phyloP scores from a whole-genome alignment of 2,329 filamentous ascomycete genomes.

The Sclerotinia spermophila region DNA sequence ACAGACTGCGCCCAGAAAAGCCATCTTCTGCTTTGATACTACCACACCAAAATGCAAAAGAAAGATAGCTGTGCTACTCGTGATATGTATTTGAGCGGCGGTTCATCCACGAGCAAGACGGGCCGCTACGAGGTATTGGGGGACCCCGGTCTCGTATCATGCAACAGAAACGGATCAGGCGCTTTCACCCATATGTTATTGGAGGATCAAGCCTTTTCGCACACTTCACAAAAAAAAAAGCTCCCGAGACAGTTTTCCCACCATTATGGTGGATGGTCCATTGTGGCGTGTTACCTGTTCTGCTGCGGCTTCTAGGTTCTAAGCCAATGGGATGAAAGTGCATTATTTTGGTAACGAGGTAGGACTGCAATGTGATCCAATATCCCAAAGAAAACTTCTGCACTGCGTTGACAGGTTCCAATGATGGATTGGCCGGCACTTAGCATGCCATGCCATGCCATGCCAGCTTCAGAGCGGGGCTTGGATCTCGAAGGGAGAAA shows the following conservation, averaged over 20 bases:
- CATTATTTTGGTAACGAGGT: constrained; percentile 13
- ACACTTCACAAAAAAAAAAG: not conserved
- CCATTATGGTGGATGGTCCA: not conserved
- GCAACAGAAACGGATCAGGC: constrained; percentile 6
- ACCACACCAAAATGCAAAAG: constrained; percentile 1
- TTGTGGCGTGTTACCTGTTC: constrained; percentile 8
- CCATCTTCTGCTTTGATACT: not conserved
- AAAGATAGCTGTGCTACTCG: not conserved
- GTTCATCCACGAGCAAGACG: not conserved
- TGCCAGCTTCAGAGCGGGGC: not conserved
- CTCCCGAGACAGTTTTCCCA: constrained; percentile 14
- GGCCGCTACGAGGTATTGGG: not conserved
- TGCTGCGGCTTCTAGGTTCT: not conserved
- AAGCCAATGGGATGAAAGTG: not conserved
- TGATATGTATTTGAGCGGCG: constrained; percentile 11
- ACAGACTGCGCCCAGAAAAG: constrained; percentile 6
- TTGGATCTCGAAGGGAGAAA: not conserved
- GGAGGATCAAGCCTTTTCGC: not conserved
- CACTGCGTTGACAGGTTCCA: constrained; percentile 6
- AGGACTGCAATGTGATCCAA: not conserved
- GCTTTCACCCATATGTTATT: not conserved
- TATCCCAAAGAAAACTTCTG: not conserved
- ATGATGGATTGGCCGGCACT: constrained; percentile 4
- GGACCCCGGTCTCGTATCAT: constrained; percentile 3
- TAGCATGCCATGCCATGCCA: not conserved